These are phyloP conservation scores for Mycena filopes DNA, from an alignment of 768 basidiomycete species.

Conservation along the genomic window DNA sequence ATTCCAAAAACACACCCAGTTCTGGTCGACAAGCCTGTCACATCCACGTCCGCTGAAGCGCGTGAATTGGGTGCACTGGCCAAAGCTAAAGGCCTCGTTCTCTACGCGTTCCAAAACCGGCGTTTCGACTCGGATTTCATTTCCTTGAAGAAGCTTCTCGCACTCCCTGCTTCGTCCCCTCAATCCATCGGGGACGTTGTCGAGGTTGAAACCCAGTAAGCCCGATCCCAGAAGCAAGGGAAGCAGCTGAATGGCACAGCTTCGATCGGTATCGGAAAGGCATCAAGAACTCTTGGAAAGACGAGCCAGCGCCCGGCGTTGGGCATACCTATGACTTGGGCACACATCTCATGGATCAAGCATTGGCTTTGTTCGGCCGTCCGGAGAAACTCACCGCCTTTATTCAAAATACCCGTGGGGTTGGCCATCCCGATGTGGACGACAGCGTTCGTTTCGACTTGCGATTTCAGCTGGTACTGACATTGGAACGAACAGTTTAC, in stretches of 20 bases:
- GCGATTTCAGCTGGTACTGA: background rate
- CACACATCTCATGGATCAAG: constrained; percentile 20
- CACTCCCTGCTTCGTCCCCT: constrained; percentile 60
- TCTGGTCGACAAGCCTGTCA: constrained; percentile 84
- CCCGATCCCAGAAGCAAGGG: no score
- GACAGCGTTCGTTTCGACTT: constrained; percentile 60
- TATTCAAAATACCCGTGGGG: constrained; percentile 73
- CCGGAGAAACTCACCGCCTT: constrained; percentile 76
- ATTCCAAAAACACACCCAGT: constrained; percentile 50
- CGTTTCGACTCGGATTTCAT: constrained; percentile 86
- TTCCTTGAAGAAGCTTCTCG: constrained; percentile 67
- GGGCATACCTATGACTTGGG: constrained; percentile 79
- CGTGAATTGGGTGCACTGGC: constrained; percentile 70
- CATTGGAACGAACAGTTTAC: constrained; percentile 55
- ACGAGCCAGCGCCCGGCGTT: constrained; percentile 66
- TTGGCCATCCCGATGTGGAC: constrained; percentile 72
- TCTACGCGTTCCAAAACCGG: constrained; percentile 81
- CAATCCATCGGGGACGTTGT: constrained; percentile 68
- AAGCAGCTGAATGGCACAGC: constrained; percentile 45
- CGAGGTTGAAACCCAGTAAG: constrained; percentile 83
- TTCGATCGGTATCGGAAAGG: constrained; percentile 79
- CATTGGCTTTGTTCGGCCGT: constrained; percentile 76
- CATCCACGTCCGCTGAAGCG: constrained; percentile 68
- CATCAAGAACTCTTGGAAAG: constrained; percentile 84
- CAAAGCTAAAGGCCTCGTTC: constrained; percentile 64